Evolutionary conservation across 192 early-diverging fungal genomes (phyloP), one percentile per base, ranked within the genome.

Genomic region (Dissophora globulifera): DNA sequence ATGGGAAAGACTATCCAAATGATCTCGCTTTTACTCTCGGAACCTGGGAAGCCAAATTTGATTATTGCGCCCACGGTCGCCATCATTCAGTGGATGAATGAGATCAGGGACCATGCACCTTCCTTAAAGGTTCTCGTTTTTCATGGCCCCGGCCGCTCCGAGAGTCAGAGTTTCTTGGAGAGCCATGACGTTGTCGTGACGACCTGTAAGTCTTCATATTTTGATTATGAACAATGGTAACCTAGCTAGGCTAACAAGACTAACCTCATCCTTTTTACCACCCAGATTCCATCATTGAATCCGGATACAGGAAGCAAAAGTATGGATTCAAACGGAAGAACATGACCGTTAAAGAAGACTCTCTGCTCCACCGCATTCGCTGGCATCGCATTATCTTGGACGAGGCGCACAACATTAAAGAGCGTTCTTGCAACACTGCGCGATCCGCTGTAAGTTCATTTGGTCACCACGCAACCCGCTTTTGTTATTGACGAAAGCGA

Each of bases 1-100:
- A 92, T 92, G 92, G 92, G 94, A 49, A 98, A 98, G 79, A 98
- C 96, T 4, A 92, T 98, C 65, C 94, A 96, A 69, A 92, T 91
- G 47, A 95, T 98, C 26, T 87, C 90, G 9, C 81, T 98, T 20
- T 58, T 98, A 23, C 81, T 93, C 11, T 78, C 82, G 32, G 89
- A 90, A 50, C 83, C 82, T 4, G 79, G 82, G 15, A 84, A 84
- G 22, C 92, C 93, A 9, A 97, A 90, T 52, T 79, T 97, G 65
- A 91, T 97, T 38, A 58, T 97, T 13, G 92, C 90, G 10, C 96
- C 96, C 2, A 93, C 93, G 0, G 94, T 95, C 12, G 95, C 95
- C 5, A 84, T 97, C 38, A 58, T 93, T 57, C 96, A 96, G 83
- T 98, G 96, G 95, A 82, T 82, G 61, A 81, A 83, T 32, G 95